Evolutionary conservation across 495 filamentous ascomycete species (phyloP).

Genomic region (Talaromyces adpressus): DNA sequence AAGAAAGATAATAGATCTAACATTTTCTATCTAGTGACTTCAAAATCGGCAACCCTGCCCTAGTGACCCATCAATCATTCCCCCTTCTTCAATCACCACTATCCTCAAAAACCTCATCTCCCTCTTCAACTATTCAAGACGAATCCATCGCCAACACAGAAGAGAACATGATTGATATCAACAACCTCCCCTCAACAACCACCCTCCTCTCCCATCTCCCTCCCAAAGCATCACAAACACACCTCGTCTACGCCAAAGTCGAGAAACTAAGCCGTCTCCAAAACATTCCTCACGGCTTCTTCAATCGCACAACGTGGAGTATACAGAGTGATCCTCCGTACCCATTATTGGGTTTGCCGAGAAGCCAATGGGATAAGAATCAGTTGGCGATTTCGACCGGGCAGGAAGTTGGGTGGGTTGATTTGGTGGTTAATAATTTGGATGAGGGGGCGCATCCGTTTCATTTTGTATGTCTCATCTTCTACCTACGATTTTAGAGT

Average conservation of each 20-base stretch:
- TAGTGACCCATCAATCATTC: constrained; percentile 35
- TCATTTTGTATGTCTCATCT: constrained; percentile 30
- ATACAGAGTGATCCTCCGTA: constrained; percentile 24
- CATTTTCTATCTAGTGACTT: constrained; percentile 22
- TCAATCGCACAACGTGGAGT: constrained; percentile 42
- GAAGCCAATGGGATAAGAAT: constrained; percentile 33
- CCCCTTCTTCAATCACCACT: constrained; percentile 14
- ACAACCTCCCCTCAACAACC: constrained; percentile 17
- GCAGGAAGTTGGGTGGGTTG: constrained; percentile 28
- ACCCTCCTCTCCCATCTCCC: constrained; percentile 19
- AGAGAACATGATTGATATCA: constrained; percentile 16
- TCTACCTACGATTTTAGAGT: background rate
- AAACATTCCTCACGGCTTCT: constrained; percentile 38
- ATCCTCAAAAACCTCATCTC: background rate
- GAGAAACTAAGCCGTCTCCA: constrained; percentile 30
- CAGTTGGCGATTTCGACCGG: constrained; percentile 30
- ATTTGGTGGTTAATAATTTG: constrained; percentile 46
- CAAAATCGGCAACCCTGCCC: constrained; percentile 38
- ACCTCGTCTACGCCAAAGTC: constrained; percentile 44
- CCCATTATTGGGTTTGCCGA: constrained; percentile 24
- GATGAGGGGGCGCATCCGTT: constrained; percentile 46
- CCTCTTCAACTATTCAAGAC: background rate
- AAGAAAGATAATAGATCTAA: background rate
- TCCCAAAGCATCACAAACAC: constrained; percentile 25
- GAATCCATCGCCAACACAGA: background rate